phyloP scores from a whole-genome alignment of 2,329 filamentous ascomycete genomes.

The Lecanicillium sp. region DNA sequence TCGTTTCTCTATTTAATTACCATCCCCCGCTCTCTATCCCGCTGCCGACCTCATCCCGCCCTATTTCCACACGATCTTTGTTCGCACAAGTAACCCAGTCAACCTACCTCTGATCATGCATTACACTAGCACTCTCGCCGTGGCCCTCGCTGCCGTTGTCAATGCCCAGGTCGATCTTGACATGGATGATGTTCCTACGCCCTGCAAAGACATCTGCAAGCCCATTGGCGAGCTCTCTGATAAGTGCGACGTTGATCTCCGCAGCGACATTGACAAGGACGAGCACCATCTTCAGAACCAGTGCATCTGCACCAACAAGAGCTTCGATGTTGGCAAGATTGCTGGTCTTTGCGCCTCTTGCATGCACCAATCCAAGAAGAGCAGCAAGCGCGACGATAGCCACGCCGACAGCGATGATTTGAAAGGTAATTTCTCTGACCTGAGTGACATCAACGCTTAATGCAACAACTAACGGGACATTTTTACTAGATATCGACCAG shows the following conservation, averaged over 20 bases:
- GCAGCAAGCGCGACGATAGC: neutral
- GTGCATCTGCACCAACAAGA: slow-evolving; percentile 36
- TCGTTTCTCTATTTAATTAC: too few relatives aligned
- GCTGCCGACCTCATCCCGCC: too few relatives aligned
- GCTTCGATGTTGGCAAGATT: slow-evolving; percentile 32
- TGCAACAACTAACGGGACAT: neutral
- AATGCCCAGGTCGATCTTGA: slow-evolving; percentile 29
- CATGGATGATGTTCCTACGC: slow-evolving; percentile 27
- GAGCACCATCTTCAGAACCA: slow-evolving; percentile 32
- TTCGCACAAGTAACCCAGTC: too few relatives aligned
- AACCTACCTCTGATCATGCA: too few relatives aligned
- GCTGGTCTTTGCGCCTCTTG: slow-evolving; percentile 19
- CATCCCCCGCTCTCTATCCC: too few relatives aligned
- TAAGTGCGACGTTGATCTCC: slow-evolving; percentile 29
- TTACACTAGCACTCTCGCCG: slow-evolving; percentile 22
- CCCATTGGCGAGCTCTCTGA: slow-evolving; percentile 31
- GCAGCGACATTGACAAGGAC: slow-evolving; percentile 24
- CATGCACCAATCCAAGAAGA: slow-evolving; percentile 4
- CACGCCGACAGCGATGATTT: slow-evolving; percentile 4
- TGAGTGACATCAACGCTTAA: neutral
- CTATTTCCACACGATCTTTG: too few relatives aligned
- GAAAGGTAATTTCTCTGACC: neutral
- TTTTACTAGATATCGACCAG: slow-evolving; percentile 5
- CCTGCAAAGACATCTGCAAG: slow-evolving; percentile 30
- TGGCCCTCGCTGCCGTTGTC: slow-evolving; percentile 25